Evolutionary conservation across 306 rosid genomes (phyloP).

Genomic region (Cicer pinnatifidum): DNA sequence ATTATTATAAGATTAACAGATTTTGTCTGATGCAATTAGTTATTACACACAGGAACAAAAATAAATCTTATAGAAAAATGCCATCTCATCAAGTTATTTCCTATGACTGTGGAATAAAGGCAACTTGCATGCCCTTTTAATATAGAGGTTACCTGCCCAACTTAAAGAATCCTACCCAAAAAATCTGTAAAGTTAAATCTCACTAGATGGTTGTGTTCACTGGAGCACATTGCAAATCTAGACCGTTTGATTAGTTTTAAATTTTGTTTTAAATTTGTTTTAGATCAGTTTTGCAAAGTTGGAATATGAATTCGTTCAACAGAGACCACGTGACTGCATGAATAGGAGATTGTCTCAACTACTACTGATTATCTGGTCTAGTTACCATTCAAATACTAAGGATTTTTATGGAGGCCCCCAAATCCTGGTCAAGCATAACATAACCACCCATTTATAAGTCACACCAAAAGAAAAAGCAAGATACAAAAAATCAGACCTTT

Average conservation of each 20-base stretch:
- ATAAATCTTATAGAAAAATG: conserved; percentile 36
- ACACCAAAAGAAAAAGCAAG: conserved; percentile 8
- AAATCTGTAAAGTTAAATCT: conserved; percentile 16
- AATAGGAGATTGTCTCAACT: background rate
- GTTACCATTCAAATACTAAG: background rate
- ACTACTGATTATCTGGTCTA: background rate
- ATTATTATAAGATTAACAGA: conserved; percentile 9
- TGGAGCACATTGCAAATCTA: background rate
- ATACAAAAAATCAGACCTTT: conserved; percentile 40
- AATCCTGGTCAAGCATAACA: conserved; percentile 46
- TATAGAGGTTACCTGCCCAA: conserved; percentile 22
- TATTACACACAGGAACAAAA: conserved; percentile 10
- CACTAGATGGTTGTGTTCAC: background rate
- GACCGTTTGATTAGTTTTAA: background rate
- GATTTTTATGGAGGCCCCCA: conserved; percentile 47
- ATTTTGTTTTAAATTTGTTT: background rate
- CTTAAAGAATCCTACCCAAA: conserved; percentile 28
- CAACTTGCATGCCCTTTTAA: conserved; percentile 37
- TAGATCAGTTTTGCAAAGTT: background rate
- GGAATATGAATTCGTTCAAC: background rate
- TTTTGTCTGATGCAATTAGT: conserved; percentile 33
- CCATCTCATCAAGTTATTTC: conserved; percentile 35
- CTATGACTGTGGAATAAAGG: conserved; percentile 25
- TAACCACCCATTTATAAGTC: conserved; percentile 52
- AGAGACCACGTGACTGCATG: background rate